Evolutionary conservation across 1,139 yeast species (phyloP).

Genomic region (Pichia sp.): DNA sequence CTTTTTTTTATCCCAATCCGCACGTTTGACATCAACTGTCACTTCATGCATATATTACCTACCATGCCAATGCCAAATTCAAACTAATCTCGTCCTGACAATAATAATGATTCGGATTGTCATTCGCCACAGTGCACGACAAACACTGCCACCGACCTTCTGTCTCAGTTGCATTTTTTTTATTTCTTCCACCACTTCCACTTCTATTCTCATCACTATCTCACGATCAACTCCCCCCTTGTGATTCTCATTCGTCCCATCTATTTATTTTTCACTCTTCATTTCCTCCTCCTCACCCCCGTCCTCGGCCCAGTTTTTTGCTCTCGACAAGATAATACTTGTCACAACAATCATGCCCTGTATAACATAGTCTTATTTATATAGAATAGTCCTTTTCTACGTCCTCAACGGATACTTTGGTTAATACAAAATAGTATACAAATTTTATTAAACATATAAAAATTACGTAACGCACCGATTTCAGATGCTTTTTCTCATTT

Average conservation of each 20-base stretch:
- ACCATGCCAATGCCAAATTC: neutral
- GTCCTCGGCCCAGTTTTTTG: neutral
- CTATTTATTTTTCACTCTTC: neutral
- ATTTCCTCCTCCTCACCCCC: neutral
- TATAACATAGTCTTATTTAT: constrained; percentile 8
- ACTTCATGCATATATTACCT: neutral
- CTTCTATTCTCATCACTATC: neutral
- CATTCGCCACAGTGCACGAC: neutral
- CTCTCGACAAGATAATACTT: neutral
- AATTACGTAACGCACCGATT: neutral
- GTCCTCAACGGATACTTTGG: constrained; percentile 18
- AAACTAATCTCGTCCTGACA: neutral
- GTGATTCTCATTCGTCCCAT: neutral
- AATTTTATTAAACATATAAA: neutral
- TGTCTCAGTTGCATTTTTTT: neutral
- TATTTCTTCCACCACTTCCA: neutral
- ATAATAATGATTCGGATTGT: neutral
- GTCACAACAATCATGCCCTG: constrained; percentile 3
- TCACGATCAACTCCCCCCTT: neutral
- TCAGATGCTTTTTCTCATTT: neutral
- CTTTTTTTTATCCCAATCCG: neutral
- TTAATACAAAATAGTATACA: constrained; percentile 4
- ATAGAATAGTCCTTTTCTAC: constrained; percentile 19
- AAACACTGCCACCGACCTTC: neutral
- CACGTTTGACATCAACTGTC: constrained; percentile 7